These are phyloP conservation scores for Rhynchosporium graminicola DNA, from an alignment of 2,329 filamentous ascomycete genomes.

Conservation along the genomic window DNA sequence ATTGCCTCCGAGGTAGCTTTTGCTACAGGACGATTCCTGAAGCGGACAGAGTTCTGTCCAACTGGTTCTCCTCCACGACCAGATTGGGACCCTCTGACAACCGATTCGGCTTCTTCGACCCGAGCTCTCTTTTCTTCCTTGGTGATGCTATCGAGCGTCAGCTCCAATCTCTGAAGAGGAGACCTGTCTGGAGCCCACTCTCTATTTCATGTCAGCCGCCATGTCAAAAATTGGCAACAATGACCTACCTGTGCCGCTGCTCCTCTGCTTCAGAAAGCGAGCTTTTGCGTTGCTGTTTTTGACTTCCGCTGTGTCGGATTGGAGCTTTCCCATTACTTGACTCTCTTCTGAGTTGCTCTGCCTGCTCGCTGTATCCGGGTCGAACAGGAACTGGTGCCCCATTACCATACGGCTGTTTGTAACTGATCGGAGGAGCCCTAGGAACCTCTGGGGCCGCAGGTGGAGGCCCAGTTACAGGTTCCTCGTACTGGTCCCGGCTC, in stretches of 20 bases:
- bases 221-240: not conserved
- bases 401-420: slow-evolving; percentile 51
- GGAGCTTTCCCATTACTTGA: slow-evolving; percentile 31
- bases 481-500: slow-evolving; percentile 45
- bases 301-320: slow-evolving; percentile 12
- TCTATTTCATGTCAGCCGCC: slow-evolving; percentile 32
- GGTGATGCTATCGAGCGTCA: slow-evolving; percentile 86
- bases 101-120: slow-evolving; percentile 78
- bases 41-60: slow-evolving; percentile 38
- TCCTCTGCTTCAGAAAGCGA: slow-evolving; percentile 39
- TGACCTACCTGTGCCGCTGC: slow-evolving; percentile 40
- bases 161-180: slow-evolving; percentile 89
- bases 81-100: slow-evolving; percentile 57
- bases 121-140: slow-evolving; percentile 93
- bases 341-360: slow-evolving; percentile 14
- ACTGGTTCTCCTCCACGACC: slow-evolving; percentile 35
- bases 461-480: slow-evolving; percentile 36
- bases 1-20: slow-evolving; percentile 29
- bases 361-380: slow-evolving; percentile 25
- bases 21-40: slow-evolving; percentile 37
- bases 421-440: slow-evolving; percentile 55
- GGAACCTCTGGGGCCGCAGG: slow-evolving; percentile 63
- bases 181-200: slow-evolving; percentile 79
- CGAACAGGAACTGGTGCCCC: slow-evolving; percentile 39
- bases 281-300: slow-evolving; percentile 40